These are phyloP conservation scores for Ramaria sp. DNA, from an alignment of 768 basidiomycete species.

Conservation along the genomic window DNA sequence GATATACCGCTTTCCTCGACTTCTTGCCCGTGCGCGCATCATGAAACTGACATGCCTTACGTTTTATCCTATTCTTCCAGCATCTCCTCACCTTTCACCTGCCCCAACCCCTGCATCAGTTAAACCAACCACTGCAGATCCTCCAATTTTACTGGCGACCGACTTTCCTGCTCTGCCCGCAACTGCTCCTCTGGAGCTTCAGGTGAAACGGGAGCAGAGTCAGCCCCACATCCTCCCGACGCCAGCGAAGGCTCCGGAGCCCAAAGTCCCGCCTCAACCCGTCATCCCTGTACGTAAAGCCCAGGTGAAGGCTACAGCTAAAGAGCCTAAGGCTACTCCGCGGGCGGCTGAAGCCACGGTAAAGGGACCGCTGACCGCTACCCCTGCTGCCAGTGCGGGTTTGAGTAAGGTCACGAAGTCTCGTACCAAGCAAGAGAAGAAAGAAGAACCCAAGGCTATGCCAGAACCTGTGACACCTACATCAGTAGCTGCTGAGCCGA, in stretches of 20 bases:
- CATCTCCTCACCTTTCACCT: conserved; percentile 34
- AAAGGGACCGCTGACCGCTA: neutral
- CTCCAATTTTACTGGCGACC: conserved; percentile 40
- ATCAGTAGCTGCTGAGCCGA: neutral
- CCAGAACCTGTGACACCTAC: conserved; percentile 17
- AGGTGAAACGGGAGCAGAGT: conserved; percentile 15
- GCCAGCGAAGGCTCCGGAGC: conserved; percentile 15
- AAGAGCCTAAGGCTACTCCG: conserved; percentile 54
- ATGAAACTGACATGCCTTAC: conserved; percentile 15
- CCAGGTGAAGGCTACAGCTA: conserved; percentile 51
- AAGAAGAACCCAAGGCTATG: conserved; percentile 19
- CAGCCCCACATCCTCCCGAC: conserved; percentile 20
- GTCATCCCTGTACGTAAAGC: conserved; percentile 25
- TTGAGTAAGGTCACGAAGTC: neutral
- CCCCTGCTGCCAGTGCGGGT: neutral
- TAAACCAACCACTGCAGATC: conserved; percentile 24
- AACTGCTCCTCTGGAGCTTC: conserved; percentile 21
- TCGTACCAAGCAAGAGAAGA: conserved; percentile 33
- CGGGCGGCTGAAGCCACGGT: conserved; percentile 38
- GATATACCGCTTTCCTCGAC: conserved; percentile 23
- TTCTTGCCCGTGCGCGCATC: conserved; percentile 12
- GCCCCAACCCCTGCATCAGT: conserved; percentile 20
- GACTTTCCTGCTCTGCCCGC: conserved; percentile 67
- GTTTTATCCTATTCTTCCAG: conserved; percentile 27
- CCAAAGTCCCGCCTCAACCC: conserved; percentile 17